Evolutionary conservation across 2,329 filamentous ascomycete species (phyloP), one percentile per base, ranked within the genome.

Genomic region (Paraphoma sp.): DNA sequence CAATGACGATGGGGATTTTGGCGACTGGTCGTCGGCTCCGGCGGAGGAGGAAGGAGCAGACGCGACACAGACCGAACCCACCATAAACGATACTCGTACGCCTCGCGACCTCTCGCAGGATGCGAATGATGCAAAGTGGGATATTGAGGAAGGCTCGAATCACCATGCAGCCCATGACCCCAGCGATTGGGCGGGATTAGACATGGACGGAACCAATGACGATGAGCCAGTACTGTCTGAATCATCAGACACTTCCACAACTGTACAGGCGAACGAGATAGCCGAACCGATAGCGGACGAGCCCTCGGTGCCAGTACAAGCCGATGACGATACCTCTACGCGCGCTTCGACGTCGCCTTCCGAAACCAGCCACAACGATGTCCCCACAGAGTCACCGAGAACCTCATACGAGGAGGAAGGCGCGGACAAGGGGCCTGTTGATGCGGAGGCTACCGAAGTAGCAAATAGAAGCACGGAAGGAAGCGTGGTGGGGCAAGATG

Each of bases 401-500:
- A 78, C 75, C 8, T 78, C 76, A 1, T 63, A 76, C 28, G 76
- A 78, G 45, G 75, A 77, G 30, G 72, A 54, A 8, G 23, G 31
- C 30, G 43, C 23, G 23, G 23, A 23, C 23, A 23, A 23, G 23
- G 5, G 23, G 5, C 23, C 23, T 23, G 23, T 17, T 4, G 14
- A 8, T 8, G 23, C 18, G 16, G 47, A 52, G 43, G 43, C 29
- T 11, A 38, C 28, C 30, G 9, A 14, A 30, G 31, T 17, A 18
- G 30, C 23, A 23, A 5, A 23, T 23, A 23, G 5, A 23, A 23
- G 23, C 23, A 23, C 3, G 23, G 23, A 23, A 23, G 23, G 23
- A 23, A 23, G 23, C 23, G 23, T 23, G 23, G 23, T 23, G 23
- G 23, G 23, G 23, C 23, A 23, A 23, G 23, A 3, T 23, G 23